Evolutionary conservation across 2,329 filamentous ascomycete species (phyloP).

Genomic region (Hypoxylon sp.): DNA sequence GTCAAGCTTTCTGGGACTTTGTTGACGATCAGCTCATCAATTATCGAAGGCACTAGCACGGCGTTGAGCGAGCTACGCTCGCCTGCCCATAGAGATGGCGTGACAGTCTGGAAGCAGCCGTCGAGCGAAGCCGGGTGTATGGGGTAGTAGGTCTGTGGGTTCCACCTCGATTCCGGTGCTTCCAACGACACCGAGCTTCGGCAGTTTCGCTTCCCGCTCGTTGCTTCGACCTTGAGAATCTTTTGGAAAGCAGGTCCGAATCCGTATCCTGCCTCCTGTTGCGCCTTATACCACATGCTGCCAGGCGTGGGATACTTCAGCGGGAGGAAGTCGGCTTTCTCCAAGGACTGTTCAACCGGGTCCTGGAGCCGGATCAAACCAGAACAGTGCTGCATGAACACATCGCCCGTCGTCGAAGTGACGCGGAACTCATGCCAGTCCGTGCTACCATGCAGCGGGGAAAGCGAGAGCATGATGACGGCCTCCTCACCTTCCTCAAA

Average conservation of each 20-base stretch:
- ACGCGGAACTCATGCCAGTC: slow-evolving; percentile 42
- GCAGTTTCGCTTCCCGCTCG: slow-evolving; percentile 24
- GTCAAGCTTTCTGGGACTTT: not conserved
- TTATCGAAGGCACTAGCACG: slow-evolving; percentile 15
- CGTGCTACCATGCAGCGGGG: slow-evolving; percentile 10
- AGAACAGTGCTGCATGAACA: slow-evolving; percentile 29
- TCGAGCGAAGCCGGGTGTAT: slow-evolving; percentile 41
- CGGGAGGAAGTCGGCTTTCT: not conserved
- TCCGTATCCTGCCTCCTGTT: slow-evolving; percentile 41
- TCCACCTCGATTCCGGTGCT: slow-evolving; percentile 28
- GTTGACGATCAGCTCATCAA: slow-evolving; percentile 32
- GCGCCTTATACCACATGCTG: slow-evolving; percentile 43
- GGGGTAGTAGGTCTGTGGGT: slow-evolving; percentile 38
- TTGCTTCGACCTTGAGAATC: slow-evolving; percentile 18
- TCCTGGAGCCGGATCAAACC: slow-evolving; percentile 37
- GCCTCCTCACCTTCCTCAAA: slow-evolving; percentile 31
- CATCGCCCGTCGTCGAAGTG: not conserved
- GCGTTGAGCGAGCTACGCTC: slow-evolving; percentile 28
- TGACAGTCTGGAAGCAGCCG: slow-evolving; percentile 30
- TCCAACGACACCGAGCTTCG: slow-evolving; percentile 25
- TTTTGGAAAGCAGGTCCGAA: slow-evolving; percentile 41
- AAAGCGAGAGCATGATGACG: slow-evolving; percentile 16
- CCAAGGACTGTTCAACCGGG: not conserved
- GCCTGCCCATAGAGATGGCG: slow-evolving; percentile 10
- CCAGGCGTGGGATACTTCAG: not conserved